These are phyloP conservation scores for Talaromyces amestolkiae DNA, from an alignment of 2,329 filamentous ascomycete genomes.

Conservation along the genomic window DNA sequence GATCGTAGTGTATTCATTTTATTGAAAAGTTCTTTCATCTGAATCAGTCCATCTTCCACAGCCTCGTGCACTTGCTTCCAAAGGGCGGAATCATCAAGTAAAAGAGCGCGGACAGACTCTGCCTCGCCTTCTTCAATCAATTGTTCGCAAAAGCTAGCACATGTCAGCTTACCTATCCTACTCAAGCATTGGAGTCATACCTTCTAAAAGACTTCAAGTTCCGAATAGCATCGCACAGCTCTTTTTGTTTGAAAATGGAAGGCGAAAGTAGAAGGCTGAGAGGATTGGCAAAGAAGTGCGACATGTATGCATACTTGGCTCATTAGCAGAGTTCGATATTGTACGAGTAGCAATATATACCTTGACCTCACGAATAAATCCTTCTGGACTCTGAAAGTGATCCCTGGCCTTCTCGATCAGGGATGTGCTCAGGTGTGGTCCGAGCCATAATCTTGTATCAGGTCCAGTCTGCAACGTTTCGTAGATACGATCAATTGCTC, in stretches of 20 bases:
- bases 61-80: slow-evolving; percentile 41
- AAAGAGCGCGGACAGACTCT: slow-evolving; percentile 42
- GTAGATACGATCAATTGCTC: slow-evolving; percentile 45
- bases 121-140: slow-evolving; percentile 38
- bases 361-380: slow-evolving; percentile 54
- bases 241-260: slow-evolving; percentile 28
- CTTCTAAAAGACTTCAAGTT: slow-evolving; percentile 57
- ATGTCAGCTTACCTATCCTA: not conserved
- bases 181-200: slow-evolving; percentile 27
- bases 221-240: slow-evolving; percentile 55
- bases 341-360: slow-evolving; percentile 28
- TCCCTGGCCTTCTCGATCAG: slow-evolving; percentile 58
- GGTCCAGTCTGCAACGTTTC: slow-evolving; percentile 36
- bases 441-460: slow-evolving; percentile 49
- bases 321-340: not conserved
- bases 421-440: slow-evolving; percentile 51
- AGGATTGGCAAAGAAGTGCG: slow-evolving; percentile 62
- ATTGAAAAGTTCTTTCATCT: slow-evolving; percentile 39
- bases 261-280: slow-evolving; percentile 51
- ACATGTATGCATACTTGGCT: slow-evolving; percentile 60
- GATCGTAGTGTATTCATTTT: slow-evolving; percentile 30
- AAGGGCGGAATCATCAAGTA: slow-evolving; percentile 52
- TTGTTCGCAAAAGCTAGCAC: slow-evolving; percentile 40
- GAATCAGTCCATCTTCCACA: slow-evolving; percentile 40
- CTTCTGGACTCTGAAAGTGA: slow-evolving; percentile 58